Conservation (phyloP, 139 green algal species). For the Zygnema cylindricum region DNA sequence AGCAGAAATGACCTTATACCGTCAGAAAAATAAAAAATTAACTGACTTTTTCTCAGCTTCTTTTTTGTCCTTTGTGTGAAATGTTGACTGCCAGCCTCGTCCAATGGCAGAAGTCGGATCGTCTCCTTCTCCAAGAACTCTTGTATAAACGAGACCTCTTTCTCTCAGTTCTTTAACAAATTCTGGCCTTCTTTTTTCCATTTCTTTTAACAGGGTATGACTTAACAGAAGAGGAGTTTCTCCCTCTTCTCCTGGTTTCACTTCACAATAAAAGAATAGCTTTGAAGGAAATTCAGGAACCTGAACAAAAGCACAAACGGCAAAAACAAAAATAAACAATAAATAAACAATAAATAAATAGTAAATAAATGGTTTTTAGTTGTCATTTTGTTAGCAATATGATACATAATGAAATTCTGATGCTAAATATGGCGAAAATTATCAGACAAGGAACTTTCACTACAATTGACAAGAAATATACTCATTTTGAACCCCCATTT, state of each 20-base stretch:
- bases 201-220: neutral
- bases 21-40: no score
- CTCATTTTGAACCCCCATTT: no score
- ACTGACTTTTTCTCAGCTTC: slow-evolving; percentile 38
- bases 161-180: slow-evolving; percentile 45
- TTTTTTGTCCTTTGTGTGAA: slow-evolving; percentile 5
- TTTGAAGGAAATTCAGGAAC: slow-evolving; percentile 38
- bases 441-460: no score
- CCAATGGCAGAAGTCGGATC: slow-evolving; percentile 44
- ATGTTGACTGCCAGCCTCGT: slow-evolving; percentile 57
- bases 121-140: slow-evolving; percentile 30
- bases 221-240: slow-evolving; percentile 47
- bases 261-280: slow-evolving; percentile 60
- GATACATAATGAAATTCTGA: no score
- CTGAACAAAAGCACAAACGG: no score
- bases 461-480: no score
- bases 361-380: no score
- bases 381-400: no score
- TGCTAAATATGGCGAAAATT: no score
- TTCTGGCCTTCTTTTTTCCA: slow-evolving; percentile 11
- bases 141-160: slow-evolving; percentile 45
- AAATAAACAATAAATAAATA: no score
- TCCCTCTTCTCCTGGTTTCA: slow-evolving; percentile 16
- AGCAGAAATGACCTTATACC: no score
- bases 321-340: no score